Percentiles rank a stretch among this genome's conserved stretches.
Conservation (phyloP, 1,284 basidiomycete genomes). For the Tilletia walkeri region DNA sequence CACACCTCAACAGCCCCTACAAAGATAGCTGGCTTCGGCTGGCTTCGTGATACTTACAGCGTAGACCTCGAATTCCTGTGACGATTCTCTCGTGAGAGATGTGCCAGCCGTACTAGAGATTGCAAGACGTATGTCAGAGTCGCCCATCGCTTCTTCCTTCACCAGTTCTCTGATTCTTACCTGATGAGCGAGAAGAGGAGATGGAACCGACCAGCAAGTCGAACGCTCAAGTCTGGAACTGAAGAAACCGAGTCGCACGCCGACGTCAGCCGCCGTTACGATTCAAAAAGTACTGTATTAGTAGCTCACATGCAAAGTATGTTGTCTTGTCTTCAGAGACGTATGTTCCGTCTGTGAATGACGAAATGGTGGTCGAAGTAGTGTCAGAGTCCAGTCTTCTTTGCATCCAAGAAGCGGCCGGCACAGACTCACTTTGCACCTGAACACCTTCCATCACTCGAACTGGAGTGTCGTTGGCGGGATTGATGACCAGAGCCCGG, state of each 20-base stretch:
- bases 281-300: not conserved
- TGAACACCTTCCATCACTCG: slow-evolving; percentile 11
- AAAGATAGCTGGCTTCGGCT: no score
- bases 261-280: not conserved
- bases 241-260: not conserved
- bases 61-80: slow-evolving; percentile 33
- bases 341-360: slow-evolving; percentile 6
- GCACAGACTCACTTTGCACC: not conserved
- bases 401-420: no score
- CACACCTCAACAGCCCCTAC: not conserved
- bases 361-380: not conserved
- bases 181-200: slow-evolving; percentile 34
- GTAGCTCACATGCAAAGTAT: slow-evolving; percentile 9
- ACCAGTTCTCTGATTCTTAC: slow-evolving; percentile 11
- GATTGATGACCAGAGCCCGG: slow-evolving; percentile 11
- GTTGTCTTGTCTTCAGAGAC: slow-evolving; percentile 7
- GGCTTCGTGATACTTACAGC: slow-evolving; percentile 21
- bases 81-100: slow-evolving; percentile 27
- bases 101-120: slow-evolving; percentile 15
- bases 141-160: no score
- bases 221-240: slow-evolving; percentile 37
- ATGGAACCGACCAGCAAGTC: slow-evolving; percentile 33
- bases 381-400: no score
- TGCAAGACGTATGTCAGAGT: no score
- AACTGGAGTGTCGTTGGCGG: not conserved